Base-by-base conservation (phyloP, 352 stramenopile species). In the Globisporangium camurandrum region DNA sequence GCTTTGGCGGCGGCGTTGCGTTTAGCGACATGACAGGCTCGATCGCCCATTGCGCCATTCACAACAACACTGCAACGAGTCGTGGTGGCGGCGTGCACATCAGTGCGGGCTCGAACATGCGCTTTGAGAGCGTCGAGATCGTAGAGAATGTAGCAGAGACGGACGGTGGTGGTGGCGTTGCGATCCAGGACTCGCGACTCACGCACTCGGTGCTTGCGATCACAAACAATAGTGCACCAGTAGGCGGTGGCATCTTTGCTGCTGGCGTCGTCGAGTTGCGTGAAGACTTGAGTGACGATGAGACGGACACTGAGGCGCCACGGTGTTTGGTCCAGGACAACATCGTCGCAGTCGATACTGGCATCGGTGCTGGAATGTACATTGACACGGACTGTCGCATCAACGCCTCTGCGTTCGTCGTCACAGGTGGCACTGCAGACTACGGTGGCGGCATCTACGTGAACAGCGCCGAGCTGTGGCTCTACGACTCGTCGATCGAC, bases 401-500 rank as follows among this genome's bases (percentile, higher is more conserved):
- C 9, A 27, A 63, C 9, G 56, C 40, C 0, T 56, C 44, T 24
- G 51, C 45, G 12, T 16, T 74, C 19, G 31, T 37, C 8, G 22
- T 77, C 2, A 34, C 36, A 0, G 41, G 58, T 12, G 59, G 65
- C 2, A 42, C 2, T 17, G 65, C 59, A 4, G 42, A 30, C 28
- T 43, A 36, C 3, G 65, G 67, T 0, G 65, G 62, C 20, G 65
- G 65, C 6, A 39, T 77, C 40, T 67, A 56, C 16, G 46, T 75
- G 1, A 56, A 62, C 14, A 42, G 45, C 2, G 54, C 55, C 2
- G 22, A 5, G 6, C 46, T 77, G 43, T 26, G 26, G 11, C 38
- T 77, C 1, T 45, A 27, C 2, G 45, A 65, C 10, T 52, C 62
- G 0, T 1, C 38, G 3, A 27, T 59, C 4, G 23, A 43, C 12